Evolutionary conservation across 2,329 filamentous ascomycete genomes (phyloP), one percentile per base, ranked within the genome.

Genomic region (Colletotrichum sp.): DNA sequence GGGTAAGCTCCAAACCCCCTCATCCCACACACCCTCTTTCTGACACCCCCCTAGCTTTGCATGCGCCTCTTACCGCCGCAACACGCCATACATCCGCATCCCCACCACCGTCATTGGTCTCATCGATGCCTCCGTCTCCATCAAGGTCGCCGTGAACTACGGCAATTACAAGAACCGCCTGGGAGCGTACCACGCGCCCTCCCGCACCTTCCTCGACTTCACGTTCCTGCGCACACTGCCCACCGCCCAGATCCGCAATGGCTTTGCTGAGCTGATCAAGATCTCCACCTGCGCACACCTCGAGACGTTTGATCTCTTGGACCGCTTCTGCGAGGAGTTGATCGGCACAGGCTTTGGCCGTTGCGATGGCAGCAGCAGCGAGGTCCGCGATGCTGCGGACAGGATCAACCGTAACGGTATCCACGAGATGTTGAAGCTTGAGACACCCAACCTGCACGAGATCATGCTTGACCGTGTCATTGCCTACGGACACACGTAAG

Each of bases 101-200:
- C 93, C 93, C 2, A 95, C 93, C 0, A 95, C 93, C 1, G 92
- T 95, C 78, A 95, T 95, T 80, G 93, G 93, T 12, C 87, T 95
- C 64, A 95, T 95, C 76, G 93, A 95, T 81, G 93, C 93, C 5
- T 94, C 92, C 21, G 93, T 95, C 67, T 93, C 91, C 44, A 95
- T 95, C 87, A 95, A 95, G 82, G 93, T 95, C n/a, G 93, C 92
- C 15, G 93, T 95, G 80, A 95, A 95, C 86, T 94, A 95, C 80
- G 93, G 92, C 82, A 91, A 92, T 82, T 94, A 94, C 87, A 95
- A 95, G 88, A 95, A 95, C 85, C 89, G 93, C 15, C 89, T 95
- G 0, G 93, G 93, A 32, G 93, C 93, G 6, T 95, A 95, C 82
- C 93, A 95, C 80, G 93, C 93, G 0, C 93, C 93, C 0, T 88